Evolutionary conservation across 371 early-diverging fungal species (phyloP).

Genomic region (Syncephalastrum racemosum): DNA sequence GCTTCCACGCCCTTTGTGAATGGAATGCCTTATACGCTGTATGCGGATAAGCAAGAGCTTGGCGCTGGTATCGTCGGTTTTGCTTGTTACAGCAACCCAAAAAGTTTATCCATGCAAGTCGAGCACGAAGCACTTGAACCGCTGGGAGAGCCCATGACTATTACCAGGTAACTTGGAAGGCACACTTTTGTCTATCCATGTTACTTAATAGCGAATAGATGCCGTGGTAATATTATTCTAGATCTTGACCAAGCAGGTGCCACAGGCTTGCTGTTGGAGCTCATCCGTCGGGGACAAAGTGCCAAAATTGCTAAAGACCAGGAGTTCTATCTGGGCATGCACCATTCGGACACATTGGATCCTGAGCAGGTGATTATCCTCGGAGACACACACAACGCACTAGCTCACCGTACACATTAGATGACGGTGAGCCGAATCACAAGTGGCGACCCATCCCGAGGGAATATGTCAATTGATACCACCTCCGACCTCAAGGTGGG

Average conservation of each 20-base stretch:
- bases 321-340: conserved; percentile 55
- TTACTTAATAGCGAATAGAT: conserved; percentile 24
- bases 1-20: conserved; percentile 75
- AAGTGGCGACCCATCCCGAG: conserved; percentile 77
- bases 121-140: conserved; percentile 46
- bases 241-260: conserved; percentile 67
- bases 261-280: conserved; percentile 57
- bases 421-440: conserved; percentile 62
- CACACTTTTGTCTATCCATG: neutral
- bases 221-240: conserved; percentile 74
- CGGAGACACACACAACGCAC: neutral
- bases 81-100: conserved; percentile 31
- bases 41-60: conserved; percentile 47
- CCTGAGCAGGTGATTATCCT: conserved; percentile 13
- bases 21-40: conserved; percentile 61
- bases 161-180: conserved; percentile 44
- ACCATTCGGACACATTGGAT: conserved; percentile 20
- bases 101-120: conserved; percentile 7
- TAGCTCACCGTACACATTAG: conserved; percentile 6
- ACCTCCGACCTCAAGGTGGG: conserved; percentile 61
- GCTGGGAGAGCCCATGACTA: conserved; percentile 55
- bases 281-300: conserved; percentile 36
- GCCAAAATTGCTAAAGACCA: conserved; percentile 50
- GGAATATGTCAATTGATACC: conserved; percentile 75
- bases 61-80: conserved; percentile 66